Evolutionary conservation across 1,139 yeast genomes (phyloP), one percentile per base, ranked within the genome.

Genomic region (Candida neerlandica): DNA sequence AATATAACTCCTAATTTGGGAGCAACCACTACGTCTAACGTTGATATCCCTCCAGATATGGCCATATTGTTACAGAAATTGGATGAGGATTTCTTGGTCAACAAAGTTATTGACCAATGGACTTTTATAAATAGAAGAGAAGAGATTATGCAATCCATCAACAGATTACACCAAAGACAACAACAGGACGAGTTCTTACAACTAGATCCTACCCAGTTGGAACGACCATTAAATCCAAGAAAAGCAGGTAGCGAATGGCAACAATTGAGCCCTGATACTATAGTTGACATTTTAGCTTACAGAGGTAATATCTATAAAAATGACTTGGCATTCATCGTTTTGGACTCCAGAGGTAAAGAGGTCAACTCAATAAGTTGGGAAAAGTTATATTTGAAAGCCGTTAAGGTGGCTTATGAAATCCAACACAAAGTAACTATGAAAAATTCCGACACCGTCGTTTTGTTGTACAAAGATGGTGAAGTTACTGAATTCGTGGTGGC

Each of bases 331-430:
- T 77, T 94, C 46, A 69, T 85, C 41, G 80, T 84, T 3, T 71
- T 94, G 27, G 97, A 91, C 61, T 65, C 80, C 3, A 86, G 82
- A 58, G 97, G 97, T 4, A 92, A 89, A 63, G 98, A 92, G 62
- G 75, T 81, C 0, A 78, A 80, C 26, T 68, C 86, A 0, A 86
- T 94, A 11, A 78, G 94, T 0, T 95, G 99, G 99, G 97, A 90
- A 54, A 92, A 90, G 62, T 72, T 95, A 18, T 89, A 90, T 52
- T 67, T 86, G 42, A 82, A 87, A 58, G 88, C 97, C 0, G 96
- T 90, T 59, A 89, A 89, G 60, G 86, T 95, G 15, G 97, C 97
- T 0, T 89, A 86, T 61, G 95, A 89, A 65, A 85, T 95, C 54
- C 75, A 82, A 44, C 96, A 89, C 60, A 85, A 85, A 60, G 63